Conservation (phyloP, 192 early-diverging fungal genomes). For the Coemansia sp. region DNA sequence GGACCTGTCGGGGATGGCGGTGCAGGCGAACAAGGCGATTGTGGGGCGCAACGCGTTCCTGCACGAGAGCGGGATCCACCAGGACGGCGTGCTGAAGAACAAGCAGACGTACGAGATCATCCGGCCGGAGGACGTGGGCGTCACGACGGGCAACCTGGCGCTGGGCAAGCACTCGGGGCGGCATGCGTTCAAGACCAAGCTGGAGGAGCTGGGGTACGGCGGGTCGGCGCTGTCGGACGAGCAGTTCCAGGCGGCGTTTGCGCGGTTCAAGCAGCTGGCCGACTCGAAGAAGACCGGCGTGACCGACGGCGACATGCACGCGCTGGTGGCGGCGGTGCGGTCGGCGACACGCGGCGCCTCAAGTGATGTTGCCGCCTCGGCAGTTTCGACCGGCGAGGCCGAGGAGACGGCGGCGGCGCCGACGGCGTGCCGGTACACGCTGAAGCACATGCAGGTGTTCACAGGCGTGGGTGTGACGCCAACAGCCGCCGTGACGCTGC, state of each 20-base stretch:
- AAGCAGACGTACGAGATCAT: constrained; percentile 97
- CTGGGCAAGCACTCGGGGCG: constrained; percentile 97
- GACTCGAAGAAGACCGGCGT: constrained; percentile 84
- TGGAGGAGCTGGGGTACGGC: constrained; percentile 73
- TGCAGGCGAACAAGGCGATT: constrained; percentile 98
- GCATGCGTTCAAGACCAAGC: constrained; percentile 82
- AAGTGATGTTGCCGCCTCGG: background rate
- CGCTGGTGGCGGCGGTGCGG: constrained; percentile 78
- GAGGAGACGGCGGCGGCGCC: background rate
- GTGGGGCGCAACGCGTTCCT: constrained; percentile 96
- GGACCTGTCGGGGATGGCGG: constrained; percentile 86
- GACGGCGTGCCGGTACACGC: constrained; percentile 52
- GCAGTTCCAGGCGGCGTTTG: constrained; percentile 80
- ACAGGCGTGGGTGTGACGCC: constrained; percentile 69
- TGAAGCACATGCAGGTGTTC: constrained; percentile 76
- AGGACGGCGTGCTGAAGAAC: constrained; percentile 97
- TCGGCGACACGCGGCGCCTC: constrained; percentile 25
- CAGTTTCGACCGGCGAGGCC: constrained; percentile 1
- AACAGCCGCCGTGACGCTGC: constrained; percentile 78
- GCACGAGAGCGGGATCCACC: constrained; percentile 98
- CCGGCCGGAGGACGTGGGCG: constrained; percentile 86
- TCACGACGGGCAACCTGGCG: constrained; percentile 79
- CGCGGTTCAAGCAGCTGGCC: constrained; percentile 86
- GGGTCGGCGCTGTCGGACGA: constrained; percentile 57
- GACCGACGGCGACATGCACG: constrained; percentile 85